These are phyloP conservation scores for Solanum hybrid DNA, from an alignment of 305 asterid species.

Conservation along the genomic window DNA sequence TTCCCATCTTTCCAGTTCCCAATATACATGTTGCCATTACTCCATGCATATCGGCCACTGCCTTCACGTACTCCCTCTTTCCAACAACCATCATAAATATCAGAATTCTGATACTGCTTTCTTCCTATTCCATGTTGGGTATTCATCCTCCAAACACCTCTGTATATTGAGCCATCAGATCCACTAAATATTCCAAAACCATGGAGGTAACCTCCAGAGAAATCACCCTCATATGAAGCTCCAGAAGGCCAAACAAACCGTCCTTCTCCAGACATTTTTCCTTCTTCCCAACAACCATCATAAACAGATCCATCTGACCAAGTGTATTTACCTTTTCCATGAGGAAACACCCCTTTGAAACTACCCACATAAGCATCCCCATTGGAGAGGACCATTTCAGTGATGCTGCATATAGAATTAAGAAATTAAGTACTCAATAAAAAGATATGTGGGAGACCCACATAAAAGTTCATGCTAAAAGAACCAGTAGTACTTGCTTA, in stretches of 20 bases:
- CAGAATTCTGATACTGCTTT: constrained; percentile 71
- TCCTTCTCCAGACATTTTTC: constrained; percentile 95
- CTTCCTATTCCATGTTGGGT: constrained; percentile 79
- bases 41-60: constrained; percentile 86
- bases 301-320: constrained; percentile 83
- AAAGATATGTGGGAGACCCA: background rate
- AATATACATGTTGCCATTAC: constrained; percentile 54
- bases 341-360: constrained; percentile 49
- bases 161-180: constrained; percentile 66
- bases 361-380: constrained; percentile 70
- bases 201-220: constrained; percentile 81
- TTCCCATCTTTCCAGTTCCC: constrained; percentile 82
- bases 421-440: background rate
- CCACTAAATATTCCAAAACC: constrained; percentile 71
- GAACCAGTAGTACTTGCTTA: background rate
- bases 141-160: constrained; percentile 88
- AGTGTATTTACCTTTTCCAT: constrained; percentile 72
- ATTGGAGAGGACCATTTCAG: constrained; percentile 46
- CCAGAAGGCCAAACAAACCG: constrained; percentile 69
- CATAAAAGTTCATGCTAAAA: background rate
- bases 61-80: constrained; percentile 90
- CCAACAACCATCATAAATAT: constrained; percentile 91
- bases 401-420: constrained; percentile 29
- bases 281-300: constrained; percentile 91
- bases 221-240: constrained; percentile 77